phyloP scores from a whole-genome alignment of 2,329 filamentous ascomycete species.

The Neofusicoccum parvum region DNA sequence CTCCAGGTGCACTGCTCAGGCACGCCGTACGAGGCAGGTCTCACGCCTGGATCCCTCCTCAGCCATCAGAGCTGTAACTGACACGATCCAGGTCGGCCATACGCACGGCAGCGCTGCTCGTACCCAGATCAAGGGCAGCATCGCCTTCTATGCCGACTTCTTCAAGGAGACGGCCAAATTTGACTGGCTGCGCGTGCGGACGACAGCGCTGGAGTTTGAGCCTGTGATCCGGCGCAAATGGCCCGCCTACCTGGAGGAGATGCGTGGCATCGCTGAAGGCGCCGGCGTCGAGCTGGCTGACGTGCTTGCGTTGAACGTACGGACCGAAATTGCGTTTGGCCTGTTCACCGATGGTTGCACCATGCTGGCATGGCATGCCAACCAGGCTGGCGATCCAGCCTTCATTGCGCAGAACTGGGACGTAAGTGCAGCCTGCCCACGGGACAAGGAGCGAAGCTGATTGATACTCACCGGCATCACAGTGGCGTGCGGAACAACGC shows the following conservation, averaged over 20 bases:
- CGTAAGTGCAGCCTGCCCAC: constrained; percentile 28
- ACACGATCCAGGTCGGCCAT: constrained; percentile 45
- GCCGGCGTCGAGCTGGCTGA: constrained; percentile 50
- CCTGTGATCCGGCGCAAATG: constrained; percentile 45
- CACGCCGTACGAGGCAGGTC: constrained; percentile 46
- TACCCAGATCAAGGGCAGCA: constrained; percentile 44
- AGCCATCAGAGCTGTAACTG: neutral
- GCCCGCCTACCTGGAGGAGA: constrained; percentile 49
- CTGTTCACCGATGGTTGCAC: constrained; percentile 63
- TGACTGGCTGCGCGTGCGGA: constrained; percentile 49
- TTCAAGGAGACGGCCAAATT: constrained; percentile 52
- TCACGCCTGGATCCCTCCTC: neutral
- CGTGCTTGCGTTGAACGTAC: constrained; percentile 60
- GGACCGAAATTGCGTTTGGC: constrained; percentile 61
- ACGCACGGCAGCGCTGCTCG: constrained; percentile 48
- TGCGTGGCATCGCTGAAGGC: constrained; percentile 57
- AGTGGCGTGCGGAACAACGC: constrained; percentile 56
- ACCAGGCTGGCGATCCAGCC: constrained; percentile 23
- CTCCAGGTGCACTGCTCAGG: constrained; percentile 44
- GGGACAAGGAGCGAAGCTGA: neutral
- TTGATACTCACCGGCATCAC: neutral
- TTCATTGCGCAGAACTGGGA: constrained; percentile 64
- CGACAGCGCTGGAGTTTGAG: constrained; percentile 52
- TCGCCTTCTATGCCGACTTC: constrained; percentile 51
- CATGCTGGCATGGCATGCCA: constrained; percentile 49